Percentiles rank a stretch among this genome's conserved stretches.
Evolutionary conservation across 2,329 filamentous ascomycete species (phyloP).

Genomic region (Botryotinia globosa): DNA sequence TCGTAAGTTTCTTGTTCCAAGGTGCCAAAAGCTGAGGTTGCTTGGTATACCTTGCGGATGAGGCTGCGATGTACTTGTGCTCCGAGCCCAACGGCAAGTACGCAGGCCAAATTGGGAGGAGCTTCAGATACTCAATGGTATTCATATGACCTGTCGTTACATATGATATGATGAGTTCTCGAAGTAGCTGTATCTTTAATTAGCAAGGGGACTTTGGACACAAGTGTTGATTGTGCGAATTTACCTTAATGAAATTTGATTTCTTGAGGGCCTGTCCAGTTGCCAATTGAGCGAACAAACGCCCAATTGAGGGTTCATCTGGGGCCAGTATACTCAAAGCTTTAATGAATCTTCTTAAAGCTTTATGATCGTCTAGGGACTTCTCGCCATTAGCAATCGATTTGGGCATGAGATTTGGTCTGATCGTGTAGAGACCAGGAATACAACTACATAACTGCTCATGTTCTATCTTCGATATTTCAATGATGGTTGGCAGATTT

Average conservation of each 20-base stretch:
- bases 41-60: constrained; percentile 23
- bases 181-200: constrained; percentile 21
- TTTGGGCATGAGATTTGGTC: constrained; percentile 25
- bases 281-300: constrained; percentile 3
- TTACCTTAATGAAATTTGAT: neutral
- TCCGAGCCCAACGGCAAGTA: neutral
- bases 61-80: constrained; percentile 20
- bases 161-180: constrained; percentile 21
- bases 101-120: constrained; percentile 28
- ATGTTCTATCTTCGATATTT: constrained; percentile 17
- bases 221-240: neutral
- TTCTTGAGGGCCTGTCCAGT: neutral
- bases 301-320: constrained; percentile 12
- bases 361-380: constrained; percentile 10
- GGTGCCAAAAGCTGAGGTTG: constrained; percentile 28
- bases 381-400: constrained; percentile 8
- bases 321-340: constrained; percentile 21
- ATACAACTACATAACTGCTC: constrained; percentile 23
- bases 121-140: neutral
- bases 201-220: neutral
- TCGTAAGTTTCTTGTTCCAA: constrained; percentile 26
- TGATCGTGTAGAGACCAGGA: constrained; percentile 25
- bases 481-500: constrained; percentile 25
- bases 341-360: constrained; percentile 27
- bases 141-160: neutral